Conservation (phyloP, 2,329 filamentous ascomycete genomes). For the Fusarium brevicatenulatum region DNA sequence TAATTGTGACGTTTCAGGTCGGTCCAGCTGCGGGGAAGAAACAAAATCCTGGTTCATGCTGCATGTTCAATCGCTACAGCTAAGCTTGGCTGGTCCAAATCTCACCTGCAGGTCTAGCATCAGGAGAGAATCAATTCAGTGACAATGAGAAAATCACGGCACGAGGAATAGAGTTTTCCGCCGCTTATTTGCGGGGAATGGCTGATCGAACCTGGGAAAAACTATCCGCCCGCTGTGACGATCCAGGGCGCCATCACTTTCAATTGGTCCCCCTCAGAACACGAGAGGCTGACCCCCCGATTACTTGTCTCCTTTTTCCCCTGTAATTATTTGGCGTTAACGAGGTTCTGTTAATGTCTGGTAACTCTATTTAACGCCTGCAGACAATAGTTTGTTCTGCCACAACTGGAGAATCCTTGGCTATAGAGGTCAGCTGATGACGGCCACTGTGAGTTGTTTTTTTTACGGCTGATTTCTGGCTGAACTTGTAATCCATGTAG, state of each 20-base stretch:
- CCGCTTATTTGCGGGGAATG: slow-evolving; percentile 14
- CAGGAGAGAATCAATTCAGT: slow-evolving; percentile 3
- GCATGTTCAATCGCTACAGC: neutral
- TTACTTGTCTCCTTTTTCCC: neutral
- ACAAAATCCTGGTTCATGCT: neutral
- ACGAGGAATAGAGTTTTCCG: neutral
- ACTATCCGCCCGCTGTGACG: neutral
- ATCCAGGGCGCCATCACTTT: slow-evolving; percentile 1
- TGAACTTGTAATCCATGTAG: neutral
- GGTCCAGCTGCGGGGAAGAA: slow-evolving; percentile 3
- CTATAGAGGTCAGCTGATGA: slow-evolving; percentile 11
- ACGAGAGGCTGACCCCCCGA: neutral
- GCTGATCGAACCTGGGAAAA: neutral
- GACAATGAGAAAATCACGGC: neutral
- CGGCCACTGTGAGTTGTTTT: neutral
- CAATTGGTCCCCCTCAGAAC: neutral
- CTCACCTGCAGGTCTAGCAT: slow-evolving; percentile 18
- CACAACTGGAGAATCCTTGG: slow-evolving; percentile 27
- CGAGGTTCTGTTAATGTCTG: neutral
- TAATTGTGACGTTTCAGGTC: slow-evolving; percentile 25
- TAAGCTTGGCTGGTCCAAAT: slow-evolving; percentile 1
- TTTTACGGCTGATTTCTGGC: neutral
- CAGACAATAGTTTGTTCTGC: neutral
- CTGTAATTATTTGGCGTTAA: neutral
- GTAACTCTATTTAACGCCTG: neutral